Conservation (phyloP, 2,329 filamentous ascomycete genomes). For the Pseudogymnoascus sp. region DNA sequence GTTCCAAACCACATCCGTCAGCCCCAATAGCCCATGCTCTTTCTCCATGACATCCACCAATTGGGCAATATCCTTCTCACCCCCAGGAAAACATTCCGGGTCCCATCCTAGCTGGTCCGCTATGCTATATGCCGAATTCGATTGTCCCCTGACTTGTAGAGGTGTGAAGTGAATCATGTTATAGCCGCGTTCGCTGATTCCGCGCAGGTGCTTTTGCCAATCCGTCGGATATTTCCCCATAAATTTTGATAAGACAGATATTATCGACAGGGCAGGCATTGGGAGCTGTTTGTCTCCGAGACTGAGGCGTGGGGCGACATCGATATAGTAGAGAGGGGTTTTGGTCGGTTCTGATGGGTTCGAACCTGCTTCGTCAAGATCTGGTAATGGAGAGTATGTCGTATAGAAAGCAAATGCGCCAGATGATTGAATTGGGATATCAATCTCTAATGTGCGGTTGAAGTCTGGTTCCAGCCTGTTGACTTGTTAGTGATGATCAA, state of each 20-base stretch:
- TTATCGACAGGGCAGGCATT: constrained; percentile 79
- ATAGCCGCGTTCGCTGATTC: constrained; percentile 86
- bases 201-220: constrained; percentile 82
- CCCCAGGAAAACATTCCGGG: constrained; percentile 69
- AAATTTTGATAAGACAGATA: constrained; percentile 95
- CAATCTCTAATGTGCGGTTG: constrained; percentile 83
- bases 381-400: constrained; percentile 80
- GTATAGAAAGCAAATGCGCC: constrained; percentile 93
- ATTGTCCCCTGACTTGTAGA: constrained; percentile 76
- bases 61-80: constrained; percentile 70
- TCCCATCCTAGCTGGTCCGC: constrained; percentile 91
- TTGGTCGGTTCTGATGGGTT: constrained; percentile 49
- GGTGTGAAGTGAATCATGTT: constrained; percentile 99
- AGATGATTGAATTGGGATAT: constrained; percentile 72
- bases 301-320: constrained; percentile 75
- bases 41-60: constrained; percentile 77
- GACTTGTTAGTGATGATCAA: background rate
- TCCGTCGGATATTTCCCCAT: constrained; percentile 87
- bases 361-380: constrained; percentile 47
- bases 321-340: constrained; percentile 82
- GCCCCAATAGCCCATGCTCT: constrained; percentile 73
- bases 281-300: constrained; percentile 70
- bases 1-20: constrained; percentile 97
- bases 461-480: constrained; percentile 80
- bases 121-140: constrained; percentile 95